Conservation (phyloP, 2,329 filamentous ascomycete species). For the Paecilomyces fulvus region DNA sequence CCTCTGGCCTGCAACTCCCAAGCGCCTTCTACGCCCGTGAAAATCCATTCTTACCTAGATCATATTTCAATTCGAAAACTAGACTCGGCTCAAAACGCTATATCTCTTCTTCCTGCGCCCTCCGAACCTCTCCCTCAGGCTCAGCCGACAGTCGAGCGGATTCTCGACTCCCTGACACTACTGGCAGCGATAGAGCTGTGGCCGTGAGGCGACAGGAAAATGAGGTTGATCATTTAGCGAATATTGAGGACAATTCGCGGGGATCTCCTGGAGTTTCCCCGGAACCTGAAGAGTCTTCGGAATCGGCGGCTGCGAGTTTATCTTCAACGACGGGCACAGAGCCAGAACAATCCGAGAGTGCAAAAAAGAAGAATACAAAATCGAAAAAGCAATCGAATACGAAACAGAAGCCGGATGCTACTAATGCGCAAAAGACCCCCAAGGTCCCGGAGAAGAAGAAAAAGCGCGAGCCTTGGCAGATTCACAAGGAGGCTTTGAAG, state of each 20-base stretch:
- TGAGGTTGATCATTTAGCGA: background rate
- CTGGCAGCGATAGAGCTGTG: background rate
- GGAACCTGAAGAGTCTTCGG: background rate
- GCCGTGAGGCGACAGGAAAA: background rate
- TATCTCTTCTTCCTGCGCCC: background rate
- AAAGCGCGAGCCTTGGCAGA: constrained; percentile 55
- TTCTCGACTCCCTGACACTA: background rate
- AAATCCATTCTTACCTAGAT: background rate
- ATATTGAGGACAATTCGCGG: background rate
- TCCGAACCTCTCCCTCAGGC: background rate
- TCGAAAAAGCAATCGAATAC: background rate
- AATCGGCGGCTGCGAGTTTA: background rate
- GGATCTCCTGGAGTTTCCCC: background rate
- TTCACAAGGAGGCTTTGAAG: constrained; percentile 66
- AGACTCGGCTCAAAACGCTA: background rate
- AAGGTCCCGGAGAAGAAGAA: constrained; percentile 11
- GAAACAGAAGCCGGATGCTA: background rate
- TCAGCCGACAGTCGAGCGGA: background rate
- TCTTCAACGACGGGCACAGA: background rate
- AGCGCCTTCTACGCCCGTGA: background rate
- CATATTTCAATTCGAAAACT: background rate
- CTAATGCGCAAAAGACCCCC: background rate
- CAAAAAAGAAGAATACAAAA: background rate
- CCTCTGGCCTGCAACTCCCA: constrained; percentile 3
- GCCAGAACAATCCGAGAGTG: background rate